Base-by-base conservation (phyloP, 257 asterid genomes). In the Solanum bulbocastanum region DNA sequence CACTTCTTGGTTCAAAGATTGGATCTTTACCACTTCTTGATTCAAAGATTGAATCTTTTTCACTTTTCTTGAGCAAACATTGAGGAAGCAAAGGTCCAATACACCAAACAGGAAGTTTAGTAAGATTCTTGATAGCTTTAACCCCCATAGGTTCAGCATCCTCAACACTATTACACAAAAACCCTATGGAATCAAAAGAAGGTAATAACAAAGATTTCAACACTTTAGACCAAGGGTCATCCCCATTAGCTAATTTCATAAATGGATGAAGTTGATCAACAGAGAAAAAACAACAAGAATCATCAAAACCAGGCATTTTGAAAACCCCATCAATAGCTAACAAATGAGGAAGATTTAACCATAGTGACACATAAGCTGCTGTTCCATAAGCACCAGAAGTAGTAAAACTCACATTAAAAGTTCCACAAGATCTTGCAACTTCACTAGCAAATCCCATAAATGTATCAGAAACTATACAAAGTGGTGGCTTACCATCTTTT, bases 361-460 rank as follows among this genome's bases (percentile, higher is more conserved):
- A 97, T 2, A 96, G 4, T 1, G 98, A 96, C 1, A 88, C 12
- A 36, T 93, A 97, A 6, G 98, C 98, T 18, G 98, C 93, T 40
- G 98, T 91, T 36, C 99, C 99, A 83, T 92, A 96, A 10, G 98
- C 98, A 32, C 99, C 98, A 75, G 96, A 89, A 10, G 99, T 97
- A 72, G 96, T 85, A 92, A 97, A 96, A 25, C 93, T 60, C 12
- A 96, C 87, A 60, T 92, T 92, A 3, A 87, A 89, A 16, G 92
- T 94, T 65, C 90, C 92, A 58, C 87, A 91, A 27, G 94, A 90
- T 58, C 42, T 40, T 14, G 99, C 99, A 52, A 97, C 98, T 18
- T 91, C 93, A 72, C 44, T 90, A 16, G 95, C 92, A 98, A 98
- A 97, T 0, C 96, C 97, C 88, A 85, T 89, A 92, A 97, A 96